Conservation (phyloP, 495 filamentous ascomycete genomes). For the Neurospora sp. region DNA sequence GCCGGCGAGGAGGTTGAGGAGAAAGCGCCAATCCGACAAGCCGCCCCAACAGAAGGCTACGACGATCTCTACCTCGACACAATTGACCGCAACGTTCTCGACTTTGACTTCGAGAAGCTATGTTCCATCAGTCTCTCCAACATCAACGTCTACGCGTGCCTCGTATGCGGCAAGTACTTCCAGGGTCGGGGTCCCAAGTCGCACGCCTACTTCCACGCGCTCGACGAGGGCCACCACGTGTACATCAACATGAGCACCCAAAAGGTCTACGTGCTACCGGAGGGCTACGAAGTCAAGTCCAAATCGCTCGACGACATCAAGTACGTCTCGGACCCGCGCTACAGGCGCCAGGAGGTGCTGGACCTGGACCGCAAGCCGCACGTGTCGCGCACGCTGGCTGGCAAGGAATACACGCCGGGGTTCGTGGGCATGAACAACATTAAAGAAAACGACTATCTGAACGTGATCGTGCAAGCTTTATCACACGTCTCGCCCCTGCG, state of each 20-base stretch:
- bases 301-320: conserved; percentile 98
- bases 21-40: conserved; percentile 50
- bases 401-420: conserved; percentile 78
- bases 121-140: conserved; percentile 93
- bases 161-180: conserved; percentile 96
- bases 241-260: conserved; percentile 95
- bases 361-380: conserved; percentile 70
- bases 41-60: conserved; percentile 77
- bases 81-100: conserved; percentile 77
- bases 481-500: conserved; percentile 84
- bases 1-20: conserved; percentile 30
- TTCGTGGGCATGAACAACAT: conserved; percentile 99
- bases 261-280: conserved; percentile 90
- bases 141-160: conserved; percentile 97
- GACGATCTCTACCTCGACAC: conserved; percentile 96
- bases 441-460: conserved; percentile 98
- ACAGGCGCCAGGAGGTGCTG: conserved; percentile 65
- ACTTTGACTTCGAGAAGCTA: conserved; percentile 97
- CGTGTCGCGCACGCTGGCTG: conserved; percentile 65
- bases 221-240: conserved; percentile 91
- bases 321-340: conserved; percentile 90
- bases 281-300: conserved; percentile 93
- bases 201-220: conserved; percentile 93
- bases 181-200: conserved; percentile 90
- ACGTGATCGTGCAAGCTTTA: conserved; percentile 89